Base-by-base conservation (phyloP, 2,329 filamentous ascomycete species). In the Colletotrichum magnum region DNA sequence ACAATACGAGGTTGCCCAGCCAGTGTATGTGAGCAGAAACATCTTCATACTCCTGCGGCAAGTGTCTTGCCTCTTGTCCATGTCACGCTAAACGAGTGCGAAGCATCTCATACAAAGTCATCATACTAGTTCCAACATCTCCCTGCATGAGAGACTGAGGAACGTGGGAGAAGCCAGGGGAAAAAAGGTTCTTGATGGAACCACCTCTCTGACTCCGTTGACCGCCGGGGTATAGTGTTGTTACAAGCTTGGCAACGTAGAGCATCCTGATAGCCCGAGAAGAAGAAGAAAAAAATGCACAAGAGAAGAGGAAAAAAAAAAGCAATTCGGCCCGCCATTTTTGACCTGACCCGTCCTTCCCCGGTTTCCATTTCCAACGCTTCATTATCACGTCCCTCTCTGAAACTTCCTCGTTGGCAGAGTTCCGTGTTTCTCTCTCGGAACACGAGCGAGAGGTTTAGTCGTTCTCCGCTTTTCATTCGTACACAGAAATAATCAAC, bases 201-300 rank as follows among this genome's bases (percentile, higher is more conserved):
- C 18, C 26, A 47, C 36, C 58, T 61, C 48, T 61, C 24, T 52
- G 53, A 61, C 58, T 61, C 58, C 58, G 36, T 61, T 32, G 53
- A 53, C 36, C 58, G 50, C 53, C 58, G 58, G 58, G 58, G 58
- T 61, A 61, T 61, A 61, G 48, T 61, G 21, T 61, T 61, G 24
- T 43, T 61, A 61, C 48, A 61, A 61, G 48, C 36, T 24, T 45
- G 32, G 58, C 58, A 61, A 28, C 58, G 21, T 53, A 61, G 39
- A 61, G 58, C 58, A 61, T 61, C 58, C 48, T 53, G 51, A 54
- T 52, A 39, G 58, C 58, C 58, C 58, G 58, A 61, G 24, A 61
- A 61, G 48, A 61, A 61, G 16, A 53, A 21, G 18, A 6, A 36
- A 2, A 28, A 53, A 24, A 9, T 13, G 13, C 41, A 36, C 32